phyloP scores from a whole-genome alignment of 257 asterid species.

The Schizonepeta tenuifolia region DNA sequence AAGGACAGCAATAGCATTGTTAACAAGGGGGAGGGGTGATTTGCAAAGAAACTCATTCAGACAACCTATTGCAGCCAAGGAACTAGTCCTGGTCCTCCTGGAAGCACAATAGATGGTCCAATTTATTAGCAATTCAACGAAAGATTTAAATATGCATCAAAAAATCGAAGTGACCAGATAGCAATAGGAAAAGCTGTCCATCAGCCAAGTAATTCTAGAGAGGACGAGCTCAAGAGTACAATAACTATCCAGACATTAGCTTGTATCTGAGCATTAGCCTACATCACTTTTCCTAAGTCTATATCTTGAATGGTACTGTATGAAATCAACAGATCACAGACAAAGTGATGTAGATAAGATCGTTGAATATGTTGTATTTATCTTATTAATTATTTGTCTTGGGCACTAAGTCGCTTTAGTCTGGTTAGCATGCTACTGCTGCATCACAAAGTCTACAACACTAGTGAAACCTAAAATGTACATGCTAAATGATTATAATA shows the following conservation, averaged over 20 bases:
- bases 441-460: background rate
- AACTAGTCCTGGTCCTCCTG: background rate
- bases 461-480: background rate
- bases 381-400: too few species aligned
- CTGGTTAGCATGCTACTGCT: too few species aligned
- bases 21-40: slow-evolving; percentile 2
- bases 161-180: background rate
- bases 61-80: slow-evolving; percentile 3
- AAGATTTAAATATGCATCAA: background rate
- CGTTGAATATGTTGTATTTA: too few species aligned
- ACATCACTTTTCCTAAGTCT: slow-evolving; percentile 2
- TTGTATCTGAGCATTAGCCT: background rate
- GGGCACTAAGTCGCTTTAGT: too few species aligned
- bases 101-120: background rate
- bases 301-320: background rate
- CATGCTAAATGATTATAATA: background rate
- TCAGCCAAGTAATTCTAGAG: background rate
- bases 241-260: background rate
- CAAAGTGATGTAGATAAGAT: too few species aligned
- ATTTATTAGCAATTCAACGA: background rate
- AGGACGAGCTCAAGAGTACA: background rate
- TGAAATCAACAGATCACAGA: background rate
- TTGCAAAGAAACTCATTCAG: background rate
- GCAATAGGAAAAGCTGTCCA: background rate
- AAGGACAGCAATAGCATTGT: background rate